These are phyloP conservation scores for Teunomyces cretensis DNA, from an alignment of 805 yeast genomes.

Conservation along the genomic window DNA sequence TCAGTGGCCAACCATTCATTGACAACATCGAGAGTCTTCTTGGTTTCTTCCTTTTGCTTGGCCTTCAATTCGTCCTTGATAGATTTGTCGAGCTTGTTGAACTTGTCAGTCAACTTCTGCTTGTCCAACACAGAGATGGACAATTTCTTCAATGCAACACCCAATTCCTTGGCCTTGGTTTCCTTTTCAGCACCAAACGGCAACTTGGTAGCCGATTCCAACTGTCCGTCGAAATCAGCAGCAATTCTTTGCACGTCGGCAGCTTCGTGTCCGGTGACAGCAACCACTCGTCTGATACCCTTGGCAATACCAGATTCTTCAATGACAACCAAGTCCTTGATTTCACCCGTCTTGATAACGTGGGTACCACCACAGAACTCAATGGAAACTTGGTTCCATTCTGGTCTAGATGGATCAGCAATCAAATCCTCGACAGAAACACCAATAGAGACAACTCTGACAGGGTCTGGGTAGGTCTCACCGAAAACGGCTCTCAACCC, in stretches of 20 bases:
- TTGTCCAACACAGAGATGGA: slow-evolving; percentile 80
- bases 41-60: slow-evolving; percentile 84
- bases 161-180: slow-evolving; percentile 74
- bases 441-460: slow-evolving; percentile 95
- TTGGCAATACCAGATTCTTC: slow-evolving; percentile 99
- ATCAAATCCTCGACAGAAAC: slow-evolving; percentile 81
- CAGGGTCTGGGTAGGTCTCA: slow-evolving; percentile 98
- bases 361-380: slow-evolving; percentile 99
- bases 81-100: slow-evolving; percentile 76
- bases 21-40: slow-evolving; percentile 76
- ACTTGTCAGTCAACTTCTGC: slow-evolving; percentile 69
- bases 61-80: slow-evolving; percentile 86
- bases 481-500: slow-evolving; percentile 98
- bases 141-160: slow-evolving; percentile 80
- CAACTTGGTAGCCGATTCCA: slow-evolving; percentile 59
- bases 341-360: slow-evolving; percentile 87
- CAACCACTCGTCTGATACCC: slow-evolving; percentile 97
- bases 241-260: slow-evolving; percentile 87
- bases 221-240: slow-evolving; percentile 59
- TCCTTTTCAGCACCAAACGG: slow-evolving; percentile 79
- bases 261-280: slow-evolving; percentile 91
- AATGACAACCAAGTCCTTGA: slow-evolving; percentile 81
- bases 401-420: slow-evolving; percentile 62
- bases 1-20: slow-evolving; percentile 59
- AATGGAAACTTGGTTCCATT: slow-evolving; percentile 78